phyloP scores from a whole-genome alignment of 495 filamentous ascomycete species.

The Lasiosphaeris hirsuta region DNA sequence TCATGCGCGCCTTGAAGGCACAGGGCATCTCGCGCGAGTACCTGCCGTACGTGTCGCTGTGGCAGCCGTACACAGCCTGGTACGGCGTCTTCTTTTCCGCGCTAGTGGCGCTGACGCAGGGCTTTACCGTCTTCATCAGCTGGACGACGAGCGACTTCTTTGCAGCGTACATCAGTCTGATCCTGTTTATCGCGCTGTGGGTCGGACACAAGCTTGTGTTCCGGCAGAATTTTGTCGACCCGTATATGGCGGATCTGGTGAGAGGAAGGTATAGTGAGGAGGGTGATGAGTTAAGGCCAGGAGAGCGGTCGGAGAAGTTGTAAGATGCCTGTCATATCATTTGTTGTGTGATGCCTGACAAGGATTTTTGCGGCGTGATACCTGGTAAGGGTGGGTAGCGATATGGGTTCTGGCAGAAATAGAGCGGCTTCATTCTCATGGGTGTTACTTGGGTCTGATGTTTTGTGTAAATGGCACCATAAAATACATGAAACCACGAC shows the following conservation, averaged over 20 bases:
- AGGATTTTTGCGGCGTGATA: too few relatives aligned
- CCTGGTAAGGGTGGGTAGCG: not conserved
- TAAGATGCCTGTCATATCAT: not conserved
- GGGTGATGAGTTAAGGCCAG: not conserved
- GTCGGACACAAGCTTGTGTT: constrained; percentile 53
- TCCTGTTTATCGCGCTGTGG: constrained; percentile 58
- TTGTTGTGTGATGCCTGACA: not conserved
- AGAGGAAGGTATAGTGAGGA: constrained; percentile 20
- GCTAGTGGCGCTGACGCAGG: constrained; percentile 65
- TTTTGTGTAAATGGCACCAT: not conserved
- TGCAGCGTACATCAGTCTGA: constrained; percentile 59
- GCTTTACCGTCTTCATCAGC: constrained; percentile 63
- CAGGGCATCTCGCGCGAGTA: constrained; percentile 51
- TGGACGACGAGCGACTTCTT: constrained; percentile 60
- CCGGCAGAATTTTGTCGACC: constrained; percentile 19
- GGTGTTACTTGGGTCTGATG: too few relatives aligned
- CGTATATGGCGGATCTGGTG: constrained; percentile 20
- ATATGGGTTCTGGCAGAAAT: constrained; percentile 1
- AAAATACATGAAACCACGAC: not conserved
- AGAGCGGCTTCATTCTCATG: not conserved
- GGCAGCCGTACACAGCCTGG: constrained; percentile 58
- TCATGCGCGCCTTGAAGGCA: constrained; percentile 56
- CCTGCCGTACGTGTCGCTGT: constrained; percentile 56
- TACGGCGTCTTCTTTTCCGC: constrained; percentile 62
- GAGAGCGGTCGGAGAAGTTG: not conserved